A percentile compares a stretch with the other conserved stretches of the same genome.
Evolutionary conservation across 345 rosid species (phyloP).

Genomic region (Melastoma malabathricum): DNA sequence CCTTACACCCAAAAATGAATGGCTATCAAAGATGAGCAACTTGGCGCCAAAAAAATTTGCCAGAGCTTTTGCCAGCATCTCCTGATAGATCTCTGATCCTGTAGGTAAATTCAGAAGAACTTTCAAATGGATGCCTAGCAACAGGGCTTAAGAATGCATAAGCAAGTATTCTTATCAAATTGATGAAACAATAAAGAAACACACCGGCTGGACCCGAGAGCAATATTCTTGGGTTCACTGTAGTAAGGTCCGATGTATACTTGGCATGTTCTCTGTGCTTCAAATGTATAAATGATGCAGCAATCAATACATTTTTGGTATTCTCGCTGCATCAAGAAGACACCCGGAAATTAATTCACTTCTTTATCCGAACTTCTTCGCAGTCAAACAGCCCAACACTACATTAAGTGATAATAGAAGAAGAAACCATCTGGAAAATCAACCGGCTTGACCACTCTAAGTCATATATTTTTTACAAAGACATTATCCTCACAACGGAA

Average conservation of each 20-base stretch:
- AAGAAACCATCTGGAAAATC: too few relatives aligned
- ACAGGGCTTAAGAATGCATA: slow-evolving; percentile 2
- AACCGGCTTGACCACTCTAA: too few relatives aligned
- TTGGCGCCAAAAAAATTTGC: slow-evolving; percentile 68
- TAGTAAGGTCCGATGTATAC: slow-evolving; percentile 54
- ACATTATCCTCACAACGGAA: too few relatives aligned
- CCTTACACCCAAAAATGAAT: slow-evolving; percentile 73
- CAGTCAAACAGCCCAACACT: too few relatives aligned
- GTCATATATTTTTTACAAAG: too few relatives aligned
- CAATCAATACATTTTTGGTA: slow-evolving; percentile 63
- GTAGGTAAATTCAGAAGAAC: slow-evolving; percentile 11
- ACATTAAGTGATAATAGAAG: too few relatives aligned
- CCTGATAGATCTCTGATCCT: slow-evolving; percentile 94
- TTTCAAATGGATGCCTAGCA: background rate
- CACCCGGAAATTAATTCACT: background rate
- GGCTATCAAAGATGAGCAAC: slow-evolving; percentile 75
- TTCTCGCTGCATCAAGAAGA: slow-evolving; percentile 39
- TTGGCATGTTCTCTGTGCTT: slow-evolving; percentile 63
- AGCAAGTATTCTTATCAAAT: background rate
- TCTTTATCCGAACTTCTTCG: too few relatives aligned
- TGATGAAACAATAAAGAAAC: slow-evolving; percentile 8
- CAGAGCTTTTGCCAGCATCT: slow-evolving; percentile 83
- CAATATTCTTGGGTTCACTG: slow-evolving; percentile 74
- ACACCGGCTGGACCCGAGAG: slow-evolving; percentile 92
- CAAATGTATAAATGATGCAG: slow-evolving; percentile 74